A percentile compares a stretch with the other conserved stretches of the same genome.
Conservation (phyloP, 177 flowering plant genomes). For the Telopea speciosissima region DNA sequence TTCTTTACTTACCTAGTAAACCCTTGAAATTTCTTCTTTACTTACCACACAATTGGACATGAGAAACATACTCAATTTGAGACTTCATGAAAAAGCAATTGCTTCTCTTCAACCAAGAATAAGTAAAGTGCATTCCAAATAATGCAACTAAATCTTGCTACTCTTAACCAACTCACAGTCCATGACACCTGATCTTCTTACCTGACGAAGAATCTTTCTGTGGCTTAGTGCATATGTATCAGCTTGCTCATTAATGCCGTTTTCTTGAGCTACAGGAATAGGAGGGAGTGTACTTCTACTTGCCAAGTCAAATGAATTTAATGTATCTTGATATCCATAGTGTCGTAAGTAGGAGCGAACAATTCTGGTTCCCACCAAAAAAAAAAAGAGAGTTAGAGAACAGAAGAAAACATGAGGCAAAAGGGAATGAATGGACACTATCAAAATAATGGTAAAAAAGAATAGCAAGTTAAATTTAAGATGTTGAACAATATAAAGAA, state of each 20-base stretch:
- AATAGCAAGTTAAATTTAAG: background rate
- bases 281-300: constrained; percentile 66
- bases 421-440: no score
- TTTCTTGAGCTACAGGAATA: constrained; percentile 43
- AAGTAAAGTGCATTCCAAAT: background rate
- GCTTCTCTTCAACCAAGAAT: background rate
- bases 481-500: no score
- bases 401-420: background rate
- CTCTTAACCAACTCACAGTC: background rate
- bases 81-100: background rate
- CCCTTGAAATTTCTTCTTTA: background rate
- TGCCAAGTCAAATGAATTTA: constrained; percentile 64
- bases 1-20: background rate
- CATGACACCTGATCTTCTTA: constrained; percentile 20
- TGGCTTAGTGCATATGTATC: constrained; percentile 55
- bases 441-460: background rate
- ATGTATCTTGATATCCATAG: constrained; percentile 94
- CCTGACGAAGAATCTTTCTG: constrained; percentile 76
- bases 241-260: constrained; percentile 52
- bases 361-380: constrained; percentile 41
- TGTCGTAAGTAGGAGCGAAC: constrained; percentile 87
- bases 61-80: background rate
- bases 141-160: background rate
- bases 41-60: background rate
- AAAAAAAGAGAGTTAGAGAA: constrained; percentile 4